Conservation (phyloP, 495 filamentous ascomycete species). For the Polyplosphaeria fusca region DNA sequence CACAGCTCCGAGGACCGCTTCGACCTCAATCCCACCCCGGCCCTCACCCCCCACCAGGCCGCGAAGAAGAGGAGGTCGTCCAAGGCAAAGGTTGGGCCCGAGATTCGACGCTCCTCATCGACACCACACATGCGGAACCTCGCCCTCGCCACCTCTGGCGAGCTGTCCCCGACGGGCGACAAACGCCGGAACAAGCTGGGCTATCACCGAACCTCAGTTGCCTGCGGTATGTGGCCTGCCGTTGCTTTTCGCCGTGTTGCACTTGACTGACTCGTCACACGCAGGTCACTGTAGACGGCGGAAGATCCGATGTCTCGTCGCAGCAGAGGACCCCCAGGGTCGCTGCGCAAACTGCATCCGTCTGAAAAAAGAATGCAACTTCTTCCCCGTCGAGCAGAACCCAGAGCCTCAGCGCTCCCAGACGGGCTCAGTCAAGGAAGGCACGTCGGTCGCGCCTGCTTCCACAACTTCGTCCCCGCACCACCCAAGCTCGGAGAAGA, state of each 20-base stretch:
- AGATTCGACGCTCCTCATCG: constrained; percentile 61
- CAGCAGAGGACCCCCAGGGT: constrained; percentile 71
- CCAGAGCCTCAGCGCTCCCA: constrained; percentile 40
- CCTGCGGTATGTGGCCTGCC: constrained; percentile 73
- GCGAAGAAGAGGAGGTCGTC: constrained; percentile 27
- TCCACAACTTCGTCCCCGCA: constrained; percentile 34
- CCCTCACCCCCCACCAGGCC: constrained; percentile 6
- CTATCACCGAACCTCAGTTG: constrained; percentile 95
- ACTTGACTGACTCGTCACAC: not conserved
- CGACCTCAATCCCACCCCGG: constrained; percentile 3
- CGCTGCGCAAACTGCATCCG: constrained; percentile 95
- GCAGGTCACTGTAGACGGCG: constrained; percentile 88
- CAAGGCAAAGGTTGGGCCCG: constrained; percentile 38
- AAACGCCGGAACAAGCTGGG: constrained; percentile 95
- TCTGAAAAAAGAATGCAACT: constrained; percentile 93
- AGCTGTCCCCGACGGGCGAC: constrained; percentile 56
- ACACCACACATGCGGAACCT: constrained; percentile 62
- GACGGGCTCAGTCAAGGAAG: constrained; percentile 15
- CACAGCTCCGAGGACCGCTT: constrained; percentile 4
- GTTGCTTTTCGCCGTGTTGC: not conserved
- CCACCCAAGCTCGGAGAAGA: constrained; percentile 21
- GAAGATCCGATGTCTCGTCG: constrained; percentile 89
- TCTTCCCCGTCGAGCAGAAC: constrained; percentile 86
- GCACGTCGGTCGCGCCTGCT: constrained; percentile 22
- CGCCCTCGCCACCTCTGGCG: constrained; percentile 43